phyloP scores from a whole-genome alignment of 1,284 basidiomycete species.

The Volvariella surrecta region DNA sequence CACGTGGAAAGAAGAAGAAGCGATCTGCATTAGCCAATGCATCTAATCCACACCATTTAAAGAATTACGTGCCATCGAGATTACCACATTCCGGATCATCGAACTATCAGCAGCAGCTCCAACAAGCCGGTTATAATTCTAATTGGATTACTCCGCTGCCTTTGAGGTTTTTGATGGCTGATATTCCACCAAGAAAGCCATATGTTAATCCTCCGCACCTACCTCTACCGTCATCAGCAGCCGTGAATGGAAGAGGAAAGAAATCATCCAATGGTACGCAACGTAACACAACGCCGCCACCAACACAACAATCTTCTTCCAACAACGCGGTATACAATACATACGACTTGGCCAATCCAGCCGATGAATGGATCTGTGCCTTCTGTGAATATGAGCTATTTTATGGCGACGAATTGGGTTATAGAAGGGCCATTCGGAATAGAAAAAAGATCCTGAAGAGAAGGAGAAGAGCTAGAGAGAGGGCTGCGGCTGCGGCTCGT shows the following conservation, averaged over 20 bases:
- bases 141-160: constrained; percentile 50
- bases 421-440: constrained; percentile 56
- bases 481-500: constrained; percentile 50
- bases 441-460: constrained; percentile 74
- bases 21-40: constrained; percentile 78
- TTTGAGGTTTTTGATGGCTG: constrained; percentile 57
- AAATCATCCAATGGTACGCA: neutral
- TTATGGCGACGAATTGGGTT: constrained; percentile 65
- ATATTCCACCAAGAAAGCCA: too few relatives aligned
- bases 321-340: too few relatives aligned
- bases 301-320: too few relatives aligned
- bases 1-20: constrained; percentile 77
- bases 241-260: constrained; percentile 11
- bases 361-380: constrained; percentile 84
- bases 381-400: constrained; percentile 85
- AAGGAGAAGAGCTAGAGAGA: constrained; percentile 66
- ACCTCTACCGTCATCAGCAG: constrained; percentile 31
- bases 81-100: constrained; percentile 59
- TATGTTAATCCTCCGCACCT: too few relatives aligned
- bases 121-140: too few relatives aligned
- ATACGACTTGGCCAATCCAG: constrained; percentile 38
- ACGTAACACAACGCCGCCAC: constrained; percentile 15
- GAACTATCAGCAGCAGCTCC: too few relatives aligned
- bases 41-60: constrained; percentile 83
- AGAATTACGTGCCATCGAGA: constrained; percentile 80